Base-by-base conservation (phyloP, 495 filamentous ascomycete genomes). In the Talaromyces nanjingensis region DNA sequence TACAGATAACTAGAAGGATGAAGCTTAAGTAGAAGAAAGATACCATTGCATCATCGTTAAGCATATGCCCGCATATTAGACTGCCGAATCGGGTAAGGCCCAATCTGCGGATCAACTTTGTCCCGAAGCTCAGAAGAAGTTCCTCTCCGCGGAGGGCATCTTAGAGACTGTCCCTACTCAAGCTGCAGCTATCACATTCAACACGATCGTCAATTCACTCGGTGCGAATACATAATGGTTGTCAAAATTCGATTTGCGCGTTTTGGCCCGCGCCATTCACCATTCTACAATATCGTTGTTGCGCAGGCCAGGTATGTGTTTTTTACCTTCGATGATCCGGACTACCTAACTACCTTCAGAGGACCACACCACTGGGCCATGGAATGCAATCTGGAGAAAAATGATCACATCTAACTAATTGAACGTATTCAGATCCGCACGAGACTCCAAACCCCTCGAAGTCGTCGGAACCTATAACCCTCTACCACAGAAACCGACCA, bases 211-310 rank as follows among this genome's bases (percentile, higher is more conserved):
- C 11, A 18, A 49, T 1, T 59, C 29, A 7, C 31, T 33, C 11
- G 14, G 11, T 37, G 12, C 18, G 4, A 8, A 5, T 45, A 49
- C 74, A 76, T 66, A 27, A 98, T 98, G 94, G 96, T 98, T 60
- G 81, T 98, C 67, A 89, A 87, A 72, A 92, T 98, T 73, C 88
- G 94, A 59, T 84, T 98, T 69, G 89, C 94, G 58, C 94, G 94
- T 79, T 96, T 98, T 73, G 94, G 96, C 67, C 89, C 90, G 77
- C 86, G 81, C 62, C 90, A 93, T 73, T 70, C 82, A 27, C 93
- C 94, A 3, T 89, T 96, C 71, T 98, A 96, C 83, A 98, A 98
- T 79, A 96, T 98, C 65, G 91, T 98, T 60, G 91, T 98, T 63
- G 84, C 91, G 24, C 93, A 98, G 66, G 93, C 94, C n/a, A 86